Evolutionary conservation across 1,139 yeast species (phyloP), one percentile per base, ranked within the genome.

Genomic region (Taphrina betulina): DNA sequence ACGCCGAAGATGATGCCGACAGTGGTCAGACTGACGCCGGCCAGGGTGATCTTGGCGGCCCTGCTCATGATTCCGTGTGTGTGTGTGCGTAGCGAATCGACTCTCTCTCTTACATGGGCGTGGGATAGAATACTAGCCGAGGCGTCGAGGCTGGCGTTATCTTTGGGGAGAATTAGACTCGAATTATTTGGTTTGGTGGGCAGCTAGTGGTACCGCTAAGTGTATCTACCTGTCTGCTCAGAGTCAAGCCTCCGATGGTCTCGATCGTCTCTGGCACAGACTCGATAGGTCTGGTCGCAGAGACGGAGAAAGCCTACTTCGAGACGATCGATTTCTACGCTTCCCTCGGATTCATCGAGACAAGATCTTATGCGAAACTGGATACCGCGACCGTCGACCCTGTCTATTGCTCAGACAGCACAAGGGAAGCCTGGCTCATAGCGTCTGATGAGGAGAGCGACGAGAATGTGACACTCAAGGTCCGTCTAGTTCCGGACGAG

Each of bases 371-470:
- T 76, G 72, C 62, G 69, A 72, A 57, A 70, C 65, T 64, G 35
- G 62, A 52, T 8, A 22, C 31, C 28, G 8, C 26, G 8, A n/a
- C 8, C 24, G 16, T 29, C 37, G 35, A 31, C 14, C 37, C 40
- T 1, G 48, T 31, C 3, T 43, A 31, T 23, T 31, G 37, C 19
- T 16, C 19, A 8, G 60, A 65, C 64, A 61, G 67, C 17, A 48
- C 65, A 52, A 54, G 63, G 48, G 86, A 81, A 67, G 66, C 76
- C 40, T 81, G 86, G 86, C 65, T 81, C 38, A 79, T 79, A 64
- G 69, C 77, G 17, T 78, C 76, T 45, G 70, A 72, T 56, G 46
- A 69, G 23, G 75, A 75, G 59, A 67, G 64, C 19, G 68, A 69
- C 35, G 60, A 62, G 42, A 62, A 63, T 28, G 63, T 63, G 38